Evolutionary conservation across 306 rosid species (phyloP), one percentile per base, ranked within the genome.

Genomic region (Dalbergia cochinchinensis): DNA sequence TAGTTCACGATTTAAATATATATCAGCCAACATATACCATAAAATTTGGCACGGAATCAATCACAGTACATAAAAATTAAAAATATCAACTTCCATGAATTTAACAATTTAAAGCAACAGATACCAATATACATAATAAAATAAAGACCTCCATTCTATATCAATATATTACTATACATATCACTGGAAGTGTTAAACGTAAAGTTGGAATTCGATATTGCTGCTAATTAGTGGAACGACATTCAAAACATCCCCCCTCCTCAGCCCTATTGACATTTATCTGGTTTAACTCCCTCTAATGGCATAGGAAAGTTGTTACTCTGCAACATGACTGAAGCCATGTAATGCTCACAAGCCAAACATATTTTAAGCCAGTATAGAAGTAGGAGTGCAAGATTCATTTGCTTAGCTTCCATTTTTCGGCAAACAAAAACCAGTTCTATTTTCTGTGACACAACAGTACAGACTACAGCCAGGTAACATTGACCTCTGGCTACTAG

Each of bases 71-170:
- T 7, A 14, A 11, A 11, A 64, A 53, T 50, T 63, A 47, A 26
- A 26, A 26, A 26, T 26, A 26, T 26, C 31, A 53, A 31, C 47
- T 44, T 6, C 4, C 51, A 4, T n/a, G 55, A 62, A 69, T 26
- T 31, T 62, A 8, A 74, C 64, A 60, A 59, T 20, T 44, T 44
- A 58, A 18, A 35, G 47, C 63, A 14, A 61, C 69, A n/a, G 16
- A 44, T 51, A 62, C n/a, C 69, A 75, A 61, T 34, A 72, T 55
- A 12, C 39, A 63, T 20, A 61, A n/a, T 48, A 9, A 55, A 65
- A 55, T 20, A 41, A 12, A 0, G n/a, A 37, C 11, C 78, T 13
- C 37, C 15, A 13, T 77, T 77, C 65, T 39, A 55, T 31, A 77
- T 5, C 4, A 18, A 48, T 47, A 62, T 51, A 14, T 44, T 37